Percentiles rank a stretch among this genome's conserved stretches.
Evolutionary conservation across 2,329 filamentous ascomycete genomes (phyloP).

Genomic region (Aspergillus ustus): DNA sequence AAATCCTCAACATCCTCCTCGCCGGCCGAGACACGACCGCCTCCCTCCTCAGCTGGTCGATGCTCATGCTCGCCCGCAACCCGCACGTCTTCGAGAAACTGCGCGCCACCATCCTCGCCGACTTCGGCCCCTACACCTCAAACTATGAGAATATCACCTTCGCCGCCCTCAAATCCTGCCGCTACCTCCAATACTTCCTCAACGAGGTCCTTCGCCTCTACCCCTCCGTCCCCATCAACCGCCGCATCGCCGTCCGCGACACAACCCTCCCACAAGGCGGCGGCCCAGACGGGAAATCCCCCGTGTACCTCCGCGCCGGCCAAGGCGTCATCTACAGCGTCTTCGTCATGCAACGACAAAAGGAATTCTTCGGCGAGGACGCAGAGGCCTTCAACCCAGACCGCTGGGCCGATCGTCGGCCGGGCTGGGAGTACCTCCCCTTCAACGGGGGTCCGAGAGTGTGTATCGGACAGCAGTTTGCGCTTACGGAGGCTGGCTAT

Average conservation of each 20-base stretch:
- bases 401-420: conserved; percentile 69
- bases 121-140: conserved; percentile 26
- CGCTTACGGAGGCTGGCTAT: conserved; percentile 71
- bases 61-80: conserved; percentile 29
- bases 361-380: conserved; percentile 53
- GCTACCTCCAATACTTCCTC: conserved; percentile 43
- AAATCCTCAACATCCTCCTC: conserved; percentile 57
- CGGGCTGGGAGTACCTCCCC: conserved; percentile 72
- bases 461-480: conserved; percentile 81
- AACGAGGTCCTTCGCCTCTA: conserved; percentile 51
- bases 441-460: conserved; percentile 77
- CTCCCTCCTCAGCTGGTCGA: conserved; percentile 47
- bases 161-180: conserved; percentile 46
- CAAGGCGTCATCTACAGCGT: conserved; percentile 69
- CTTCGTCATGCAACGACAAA: conserved; percentile 73
- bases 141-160: conserved; percentile 41
- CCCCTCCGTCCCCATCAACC: conserved; percentile 53
- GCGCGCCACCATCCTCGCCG: conserved; percentile 21
- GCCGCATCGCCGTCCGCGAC: conserved; percentile 43
- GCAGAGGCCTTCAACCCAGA: conserved; percentile 66
- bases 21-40: conserved; percentile 61
- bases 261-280: conserved; percentile 58
- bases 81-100: conserved; percentile 23
- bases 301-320: conserved; percentile 69
- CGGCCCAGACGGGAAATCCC: conserved; percentile 62